Evolutionary conservation across 2,329 filamentous ascomycete species (phyloP).

Genomic region (Neonectria coccinea): DNA sequence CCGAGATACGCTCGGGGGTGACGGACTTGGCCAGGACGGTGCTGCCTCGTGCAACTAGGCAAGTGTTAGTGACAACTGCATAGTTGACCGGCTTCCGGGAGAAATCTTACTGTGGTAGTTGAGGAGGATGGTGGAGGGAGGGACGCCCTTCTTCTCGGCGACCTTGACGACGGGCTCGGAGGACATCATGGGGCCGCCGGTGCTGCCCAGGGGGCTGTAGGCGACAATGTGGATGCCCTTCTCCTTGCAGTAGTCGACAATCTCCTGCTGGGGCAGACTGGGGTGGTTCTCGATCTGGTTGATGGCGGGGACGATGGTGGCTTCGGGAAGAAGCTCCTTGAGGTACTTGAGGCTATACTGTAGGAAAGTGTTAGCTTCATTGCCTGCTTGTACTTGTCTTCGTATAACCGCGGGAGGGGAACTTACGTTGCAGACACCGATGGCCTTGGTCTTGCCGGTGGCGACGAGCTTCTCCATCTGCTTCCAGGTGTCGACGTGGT

Average conservation of each 20-base stretch:
- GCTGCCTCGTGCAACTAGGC: conserved; percentile 72
- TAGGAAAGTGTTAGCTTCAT: conserved; percentile 15
- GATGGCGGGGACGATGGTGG: conserved; percentile 70
- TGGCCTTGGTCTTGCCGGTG: conserved; percentile 66
- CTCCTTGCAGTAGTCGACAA: conserved; percentile 74
- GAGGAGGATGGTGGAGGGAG: conserved; percentile 72
- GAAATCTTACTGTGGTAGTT: conserved; percentile 75
- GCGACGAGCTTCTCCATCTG: conserved; percentile 75
- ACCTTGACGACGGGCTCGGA: conserved; percentile 72
- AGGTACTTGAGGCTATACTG: conserved; percentile 68
- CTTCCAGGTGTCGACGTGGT: conserved; percentile 82
- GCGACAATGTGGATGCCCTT: conserved; percentile 79
- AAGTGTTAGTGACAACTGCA: conserved; percentile 24
- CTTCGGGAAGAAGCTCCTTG: conserved; percentile 63
- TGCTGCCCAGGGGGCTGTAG: conserved; percentile 75
- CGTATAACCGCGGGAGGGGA: background rate
- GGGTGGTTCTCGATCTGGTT: conserved; percentile 84
- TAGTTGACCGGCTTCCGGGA: background rate
- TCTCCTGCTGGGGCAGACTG: conserved; percentile 76
- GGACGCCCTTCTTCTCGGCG: conserved; percentile 71
- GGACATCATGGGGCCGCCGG: conserved; percentile 72
- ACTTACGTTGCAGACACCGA: conserved; percentile 68
- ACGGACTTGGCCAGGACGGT: conserved; percentile 82
- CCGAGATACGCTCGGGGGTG: conserved; percentile 74
- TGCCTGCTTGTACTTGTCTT: background rate